These are phyloP conservation scores for Lablab purpureus DNA, from an alignment of 306 rosid genomes.

Conservation along the genomic window DNA sequence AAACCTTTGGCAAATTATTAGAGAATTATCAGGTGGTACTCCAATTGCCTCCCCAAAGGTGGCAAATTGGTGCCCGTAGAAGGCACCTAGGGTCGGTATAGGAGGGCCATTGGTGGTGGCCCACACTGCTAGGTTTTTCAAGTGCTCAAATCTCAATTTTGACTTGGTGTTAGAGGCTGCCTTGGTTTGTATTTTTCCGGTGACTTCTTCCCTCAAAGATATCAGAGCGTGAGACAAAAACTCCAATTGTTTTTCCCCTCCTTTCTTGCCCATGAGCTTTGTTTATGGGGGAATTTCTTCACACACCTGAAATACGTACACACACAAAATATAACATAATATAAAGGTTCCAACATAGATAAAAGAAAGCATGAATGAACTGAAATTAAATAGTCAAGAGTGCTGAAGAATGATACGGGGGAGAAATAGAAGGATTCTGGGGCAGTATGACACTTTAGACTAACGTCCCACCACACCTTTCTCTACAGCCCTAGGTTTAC, in stretches of 20 bases:
- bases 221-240: slow-evolving; percentile 41
- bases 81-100: slow-evolving; percentile 71
- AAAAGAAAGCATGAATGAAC: neutral
- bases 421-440: too few species aligned
- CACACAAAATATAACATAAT: neutral
- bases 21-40: slow-evolving; percentile 57
- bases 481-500: too few species aligned
- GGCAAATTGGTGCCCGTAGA: slow-evolving; percentile 69
- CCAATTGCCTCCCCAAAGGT: slow-evolving; percentile 60
- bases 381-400: neutral
- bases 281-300: slow-evolving; percentile 2
- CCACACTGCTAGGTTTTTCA: slow-evolving; percentile 71
- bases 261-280: slow-evolving; percentile 12
- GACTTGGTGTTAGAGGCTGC: slow-evolving; percentile 48
- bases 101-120: slow-evolving; percentile 55
- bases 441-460: too few species aligned
- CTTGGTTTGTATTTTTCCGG: slow-evolving; percentile 63
- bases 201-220: slow-evolving; percentile 73
- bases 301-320: neutral
- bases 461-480: too few species aligned
- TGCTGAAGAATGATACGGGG: too few species aligned
- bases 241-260: slow-evolving; percentile 31
- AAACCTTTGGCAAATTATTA: slow-evolving; percentile 75
- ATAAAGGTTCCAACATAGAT: neutral
- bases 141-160: slow-evolving; percentile 62